Evolutionary conservation across 805 yeast species (phyloP).

Genomic region (Starmera amethionina): DNA sequence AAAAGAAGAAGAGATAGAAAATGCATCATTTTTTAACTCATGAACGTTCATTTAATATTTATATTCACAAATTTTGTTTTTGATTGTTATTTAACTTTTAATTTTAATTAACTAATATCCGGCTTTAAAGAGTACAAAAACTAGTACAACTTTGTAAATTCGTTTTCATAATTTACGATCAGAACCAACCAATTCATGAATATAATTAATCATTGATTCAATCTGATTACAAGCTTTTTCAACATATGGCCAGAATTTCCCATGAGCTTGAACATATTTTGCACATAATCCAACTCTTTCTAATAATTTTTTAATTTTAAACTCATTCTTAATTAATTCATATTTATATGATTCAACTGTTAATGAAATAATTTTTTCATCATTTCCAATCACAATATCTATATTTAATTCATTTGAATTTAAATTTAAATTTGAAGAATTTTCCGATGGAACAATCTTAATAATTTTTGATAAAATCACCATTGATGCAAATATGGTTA

Average conservation of each 20-base stretch:
- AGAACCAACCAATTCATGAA: slow-evolving; percentile 5
- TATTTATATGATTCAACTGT: slow-evolving; percentile 4
- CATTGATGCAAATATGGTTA: slow-evolving; percentile 24
- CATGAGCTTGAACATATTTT: slow-evolving; percentile 16
- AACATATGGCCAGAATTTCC: slow-evolving; percentile 19
- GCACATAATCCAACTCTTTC: slow-evolving; percentile 13
- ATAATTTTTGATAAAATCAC: slow-evolving; percentile 15
- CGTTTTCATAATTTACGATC: too few species aligned
- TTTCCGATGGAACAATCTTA: slow-evolving; percentile 3
- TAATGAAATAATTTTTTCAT: slow-evolving; percentile 7
- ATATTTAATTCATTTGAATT: not conserved
- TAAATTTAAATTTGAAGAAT: not conserved
- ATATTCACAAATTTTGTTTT: too few species aligned
- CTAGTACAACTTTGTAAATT: too few species aligned
- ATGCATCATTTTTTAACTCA: not conserved
- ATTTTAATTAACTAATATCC: too few species aligned
- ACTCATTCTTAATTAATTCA: slow-evolving; percentile 4
- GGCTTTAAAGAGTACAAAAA: too few species aligned
- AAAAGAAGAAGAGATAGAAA: not conserved
- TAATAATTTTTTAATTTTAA: slow-evolving; percentile 8
- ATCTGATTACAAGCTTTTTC: slow-evolving; percentile 14
- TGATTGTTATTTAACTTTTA: too few species aligned
- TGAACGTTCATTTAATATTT: too few species aligned
- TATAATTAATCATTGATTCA: slow-evolving; percentile 14
- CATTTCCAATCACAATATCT: slow-evolving; percentile 5